Evolutionary conservation across 768 basidiomycete genomes (phyloP).

Genomic region (Paxillus ammoniavirescens): DNA sequence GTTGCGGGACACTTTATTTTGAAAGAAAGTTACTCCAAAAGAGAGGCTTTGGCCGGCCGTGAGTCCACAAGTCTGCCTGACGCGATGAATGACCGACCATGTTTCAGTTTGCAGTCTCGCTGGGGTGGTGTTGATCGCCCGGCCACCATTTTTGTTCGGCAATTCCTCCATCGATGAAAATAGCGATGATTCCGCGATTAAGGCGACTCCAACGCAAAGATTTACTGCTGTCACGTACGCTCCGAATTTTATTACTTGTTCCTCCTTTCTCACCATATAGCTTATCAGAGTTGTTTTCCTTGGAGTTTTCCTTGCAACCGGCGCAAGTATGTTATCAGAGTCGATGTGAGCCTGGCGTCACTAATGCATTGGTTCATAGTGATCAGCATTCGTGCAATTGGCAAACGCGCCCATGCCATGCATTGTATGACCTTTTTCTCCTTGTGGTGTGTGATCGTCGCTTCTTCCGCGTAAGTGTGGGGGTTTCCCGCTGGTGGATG

Average conservation of each 20-base stretch:
- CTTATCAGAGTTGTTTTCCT: constrained; percentile 39
- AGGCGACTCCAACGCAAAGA: constrained; percentile 36
- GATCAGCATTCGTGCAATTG: constrained; percentile 44
- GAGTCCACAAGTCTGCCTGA: constrained; percentile 3
- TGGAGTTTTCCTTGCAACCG: constrained; percentile 63
- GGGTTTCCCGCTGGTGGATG: background rate
- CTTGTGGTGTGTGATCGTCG: constrained; percentile 43
- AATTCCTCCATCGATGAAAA: background rate
- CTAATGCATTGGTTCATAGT: constrained; percentile 28
- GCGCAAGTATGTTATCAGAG: constrained; percentile 55
- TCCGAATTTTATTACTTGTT: background rate
- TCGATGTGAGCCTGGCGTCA: background rate
- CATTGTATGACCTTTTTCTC: constrained; percentile 73
- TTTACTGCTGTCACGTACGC: constrained; percentile 58
- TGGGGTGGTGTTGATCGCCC: constrained; percentile 80
- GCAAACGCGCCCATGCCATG: constrained; percentile 65
- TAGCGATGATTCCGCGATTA: constrained; percentile 3
- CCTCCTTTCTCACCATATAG: too few relatives aligned
- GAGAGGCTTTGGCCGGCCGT: constrained; percentile 57
- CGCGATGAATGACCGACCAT: background rate
- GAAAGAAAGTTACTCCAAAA: constrained; percentile 54
- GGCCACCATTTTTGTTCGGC: constrained; percentile 75
- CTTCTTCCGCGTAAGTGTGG: constrained; percentile 8
- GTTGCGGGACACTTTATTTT: constrained; percentile 61
- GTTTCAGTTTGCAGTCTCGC: constrained; percentile 57